These are phyloP conservation scores for Sclerotiophoma versabilis DNA, from an alignment of 2,329 filamentous ascomycete genomes.

Conservation along the genomic window DNA sequence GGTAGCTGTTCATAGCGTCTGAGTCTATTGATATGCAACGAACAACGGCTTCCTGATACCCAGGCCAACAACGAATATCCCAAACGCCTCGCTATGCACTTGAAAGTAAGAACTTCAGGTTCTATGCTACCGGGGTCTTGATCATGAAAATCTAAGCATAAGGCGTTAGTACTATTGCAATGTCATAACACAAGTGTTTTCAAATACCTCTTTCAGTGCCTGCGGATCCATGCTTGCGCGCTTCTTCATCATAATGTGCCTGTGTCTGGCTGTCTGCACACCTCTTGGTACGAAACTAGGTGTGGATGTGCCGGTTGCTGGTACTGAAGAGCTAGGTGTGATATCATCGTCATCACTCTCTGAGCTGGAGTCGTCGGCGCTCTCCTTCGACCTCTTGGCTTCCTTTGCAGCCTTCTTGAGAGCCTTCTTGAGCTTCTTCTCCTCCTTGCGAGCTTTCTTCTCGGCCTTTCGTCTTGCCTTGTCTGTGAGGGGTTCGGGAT, in stretches of 20 bases:
- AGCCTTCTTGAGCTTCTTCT: conserved; percentile 58
- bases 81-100: conserved; percentile 46
- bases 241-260: conserved; percentile 88
- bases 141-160: conserved; percentile 47
- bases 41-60: not conserved
- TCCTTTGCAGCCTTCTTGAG: conserved; percentile 55
- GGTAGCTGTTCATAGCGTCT: not conserved
- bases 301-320: conserved; percentile 54
- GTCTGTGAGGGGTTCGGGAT: conserved; percentile 51
- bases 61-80: conserved; percentile 4
- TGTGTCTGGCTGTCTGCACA: conserved; percentile 76
- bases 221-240: conserved; percentile 81
- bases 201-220: conserved; percentile 80
- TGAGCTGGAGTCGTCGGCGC: conserved; percentile 34
- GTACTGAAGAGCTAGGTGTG: conserved; percentile 37
- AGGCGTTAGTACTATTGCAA: conserved; percentile 19
- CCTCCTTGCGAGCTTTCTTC: conserved; percentile 55
- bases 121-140: conserved; percentile 35
- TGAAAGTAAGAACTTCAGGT: not conserved
- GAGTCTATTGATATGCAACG: not conserved
- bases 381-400: conserved; percentile 37
- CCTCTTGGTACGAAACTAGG: conserved; percentile 59
- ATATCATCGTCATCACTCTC: conserved; percentile 39
- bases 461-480: conserved; percentile 50
- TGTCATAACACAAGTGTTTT: not conserved